These are phyloP conservation scores for Phytopythium ostracodes DNA, from an alignment of 352 stramenopile genomes.

Conservation along the genomic window DNA sequence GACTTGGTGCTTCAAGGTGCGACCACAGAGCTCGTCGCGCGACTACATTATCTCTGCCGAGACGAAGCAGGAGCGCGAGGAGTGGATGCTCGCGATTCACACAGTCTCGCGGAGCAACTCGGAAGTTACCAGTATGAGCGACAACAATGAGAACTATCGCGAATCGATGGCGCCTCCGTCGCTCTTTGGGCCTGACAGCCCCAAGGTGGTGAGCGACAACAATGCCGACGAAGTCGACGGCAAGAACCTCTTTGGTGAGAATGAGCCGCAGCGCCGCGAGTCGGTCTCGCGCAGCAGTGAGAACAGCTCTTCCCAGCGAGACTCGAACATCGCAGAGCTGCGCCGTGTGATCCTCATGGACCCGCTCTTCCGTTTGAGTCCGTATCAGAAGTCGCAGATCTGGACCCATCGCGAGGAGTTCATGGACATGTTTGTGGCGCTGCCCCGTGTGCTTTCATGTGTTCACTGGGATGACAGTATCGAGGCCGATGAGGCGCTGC, in stretches of 20 bases:
- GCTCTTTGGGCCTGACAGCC: conserved; percentile 20
- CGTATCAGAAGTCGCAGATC: conserved; percentile 80
- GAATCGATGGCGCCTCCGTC: conserved; percentile 11
- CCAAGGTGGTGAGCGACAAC: conserved; percentile 27
- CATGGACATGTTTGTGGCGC: conserved; percentile 57
- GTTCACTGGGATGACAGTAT: conserved; percentile 75
- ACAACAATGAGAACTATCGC: conserved; percentile 19
- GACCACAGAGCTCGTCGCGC: conserved; percentile 62
- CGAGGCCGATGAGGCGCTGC: conserved; percentile 64
- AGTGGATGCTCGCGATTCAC: conserved; percentile 86
- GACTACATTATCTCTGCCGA: conserved; percentile 84
- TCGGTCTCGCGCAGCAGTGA: conserved; percentile 54
- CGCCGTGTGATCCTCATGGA: conserved; percentile 80
- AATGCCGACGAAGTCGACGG: conserved; percentile 47
- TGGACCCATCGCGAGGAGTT: conserved; percentile 83
- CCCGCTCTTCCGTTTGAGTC: conserved; percentile 73
- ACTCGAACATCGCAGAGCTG: conserved; percentile 56
- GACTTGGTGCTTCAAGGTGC: conserved; percentile 86
- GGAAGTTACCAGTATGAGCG: conserved; percentile 12
- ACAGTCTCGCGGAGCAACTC: conserved; percentile 32
- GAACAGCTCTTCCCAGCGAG: conserved; percentile 44
- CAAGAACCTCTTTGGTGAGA: conserved; percentile 28
- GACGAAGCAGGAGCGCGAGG: conserved; percentile 87
- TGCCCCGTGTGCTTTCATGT: conserved; percentile 79
- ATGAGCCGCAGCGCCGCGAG: conserved; percentile 42